Base-by-base conservation (phyloP, 768 basidiomycete species). In the Naematelia encephala region DNA sequence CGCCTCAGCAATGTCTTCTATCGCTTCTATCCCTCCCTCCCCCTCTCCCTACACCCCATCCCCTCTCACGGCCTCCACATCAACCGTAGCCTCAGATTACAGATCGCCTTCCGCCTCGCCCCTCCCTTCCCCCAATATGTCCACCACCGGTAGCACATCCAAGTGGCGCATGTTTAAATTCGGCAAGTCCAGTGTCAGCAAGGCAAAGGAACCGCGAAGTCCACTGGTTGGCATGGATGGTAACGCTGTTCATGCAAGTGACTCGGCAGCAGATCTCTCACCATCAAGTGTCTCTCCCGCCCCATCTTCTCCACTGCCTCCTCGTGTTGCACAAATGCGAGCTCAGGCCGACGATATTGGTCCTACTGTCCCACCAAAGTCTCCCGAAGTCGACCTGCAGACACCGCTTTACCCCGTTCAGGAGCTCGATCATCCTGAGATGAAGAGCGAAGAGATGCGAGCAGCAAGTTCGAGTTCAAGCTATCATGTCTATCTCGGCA, bases 161-260 rank as follows among this genome's bases (percentile, higher is more conserved):
- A 51, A 50, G 12, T 62, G 62, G 43, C 60, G 26, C 23, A 59
- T 68, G 16, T 68, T 68, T 63, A 68, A 66, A 34, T 45, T 66
- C 4, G 67, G 67, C 5, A 56, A 54, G 43, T 58, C 29, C 19
- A 43, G 59, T 14, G 21, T 14, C n/a, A 28, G 46, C 8, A 53
- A 59, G 21, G 26, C 30, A n/a, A 48, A 60, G 51, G 53, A 59
- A 46, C 4, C 22, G 22, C n/a, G 26, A 13, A 22, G 42, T 21
- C n/a, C 56, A 10, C 3, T 50, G 5, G 4, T 23, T 14, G 29
- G 48, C 21, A 28, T 27, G 19, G 23, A 26, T 5, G 29, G 22
- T 26, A 8, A 23, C 26, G 22, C 27, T 27, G 10, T 16, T 22
- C 22, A 26, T 50, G 27, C 51, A 52, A 34, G 28, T 16, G 5